Base-by-base conservation (phyloP, 306 rosid species). In the Comarum palustre region DNA sequence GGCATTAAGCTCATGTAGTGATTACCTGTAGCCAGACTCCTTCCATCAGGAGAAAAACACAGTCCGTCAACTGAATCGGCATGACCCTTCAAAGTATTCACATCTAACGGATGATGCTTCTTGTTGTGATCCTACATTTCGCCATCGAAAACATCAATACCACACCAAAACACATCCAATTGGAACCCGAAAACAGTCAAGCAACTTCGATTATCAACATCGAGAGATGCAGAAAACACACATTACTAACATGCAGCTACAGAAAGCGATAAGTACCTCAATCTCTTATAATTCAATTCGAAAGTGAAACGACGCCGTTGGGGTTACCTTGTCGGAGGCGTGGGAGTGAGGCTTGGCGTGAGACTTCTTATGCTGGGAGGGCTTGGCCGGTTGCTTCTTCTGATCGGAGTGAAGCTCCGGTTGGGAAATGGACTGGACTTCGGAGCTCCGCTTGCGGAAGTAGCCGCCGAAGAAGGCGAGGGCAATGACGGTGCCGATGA, bases 61-160 rank as follows among this genome's bases (percentile, higher is more conserved):
- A 91, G 55, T 64, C 97, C 93, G 8, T 92, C 86, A 22, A 95
- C 97, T 2, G 89, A 79, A 74, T 95, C 99, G 55, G 93, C 96
- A 25, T 95, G 99, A 64, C 99, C 99, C 83, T 95, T 95, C 93
- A 95, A 72, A 43, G 99, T 91, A 77, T 95, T 95, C 88, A 95
- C 80, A 87, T 95, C 99, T 85, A 95, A 84, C 1, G 92, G 93
- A 85, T 95, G 99, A 75, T 95, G 99, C 34, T 89, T 86, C 88
- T 88, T 94, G 90, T 67, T 86, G 79, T 85, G 98, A 77, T 94
- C 98, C 98, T 92, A 47, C 46, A 77, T 81, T 81, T 41, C 77
- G 64, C 17, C 32, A 66, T 59, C 75, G 51, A 80, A 82, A 77
- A 41, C 52, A 63, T 20, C 31, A 58, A 39, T 29, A 19, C 39